Evolutionary conservation across 2,329 filamentous ascomycete genomes (phyloP).

Genomic region (Ophiobolus disseminans): DNA sequence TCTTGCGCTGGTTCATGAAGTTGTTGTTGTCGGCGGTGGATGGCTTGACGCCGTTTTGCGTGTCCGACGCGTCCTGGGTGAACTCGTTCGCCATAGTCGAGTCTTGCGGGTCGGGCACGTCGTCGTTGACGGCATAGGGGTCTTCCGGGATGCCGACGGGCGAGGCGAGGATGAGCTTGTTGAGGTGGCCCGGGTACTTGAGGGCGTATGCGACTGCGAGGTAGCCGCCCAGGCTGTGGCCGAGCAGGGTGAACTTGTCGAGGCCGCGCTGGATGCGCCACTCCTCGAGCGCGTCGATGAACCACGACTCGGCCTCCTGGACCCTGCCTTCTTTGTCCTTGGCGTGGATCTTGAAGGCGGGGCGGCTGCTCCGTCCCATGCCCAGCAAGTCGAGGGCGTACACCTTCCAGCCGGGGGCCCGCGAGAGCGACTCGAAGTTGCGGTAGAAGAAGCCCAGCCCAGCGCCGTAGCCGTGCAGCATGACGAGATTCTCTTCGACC

Average conservation of each 20-base stretch:
- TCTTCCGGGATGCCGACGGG: conserved; percentile 95
- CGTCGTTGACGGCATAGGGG: conserved; percentile 82
- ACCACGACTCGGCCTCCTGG: conserved; percentile 90
- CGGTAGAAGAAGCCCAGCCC: conserved; percentile 98
- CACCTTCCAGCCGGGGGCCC: conserved; percentile 81
- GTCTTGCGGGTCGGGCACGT: conserved; percentile 76
- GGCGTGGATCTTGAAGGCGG: conserved; percentile 81
- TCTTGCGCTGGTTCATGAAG: conserved; percentile 59
- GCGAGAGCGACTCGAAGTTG: conserved; percentile 89
- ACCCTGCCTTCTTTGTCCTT: conserved; percentile 83
- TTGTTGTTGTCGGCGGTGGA: conserved; percentile 64
- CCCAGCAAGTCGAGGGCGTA: conserved; percentile 95
- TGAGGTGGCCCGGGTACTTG: conserved; percentile 92
- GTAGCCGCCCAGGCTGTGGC: conserved; percentile 93
- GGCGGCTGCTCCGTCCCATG: conserved; percentile 88
- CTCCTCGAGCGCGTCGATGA: conserved; percentile 93
- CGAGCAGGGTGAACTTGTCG: conserved; percentile 90
- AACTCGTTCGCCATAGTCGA: conserved; percentile 81
- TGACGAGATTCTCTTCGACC: conserved; percentile 85
- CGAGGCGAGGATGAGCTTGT: conserved; percentile 94
- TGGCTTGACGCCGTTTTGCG: conserved; percentile 75
- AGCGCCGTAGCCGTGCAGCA: conserved; percentile 96
- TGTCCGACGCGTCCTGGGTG: conserved; percentile 72
- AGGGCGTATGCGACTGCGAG: conserved; percentile 93
- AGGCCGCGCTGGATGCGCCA: conserved; percentile 90